A percentile compares a stretch with the other conserved stretches of the same genome.
Conservation (phyloP, 1,139 yeast species). For the Sugiyamaella castrensis region DNA sequence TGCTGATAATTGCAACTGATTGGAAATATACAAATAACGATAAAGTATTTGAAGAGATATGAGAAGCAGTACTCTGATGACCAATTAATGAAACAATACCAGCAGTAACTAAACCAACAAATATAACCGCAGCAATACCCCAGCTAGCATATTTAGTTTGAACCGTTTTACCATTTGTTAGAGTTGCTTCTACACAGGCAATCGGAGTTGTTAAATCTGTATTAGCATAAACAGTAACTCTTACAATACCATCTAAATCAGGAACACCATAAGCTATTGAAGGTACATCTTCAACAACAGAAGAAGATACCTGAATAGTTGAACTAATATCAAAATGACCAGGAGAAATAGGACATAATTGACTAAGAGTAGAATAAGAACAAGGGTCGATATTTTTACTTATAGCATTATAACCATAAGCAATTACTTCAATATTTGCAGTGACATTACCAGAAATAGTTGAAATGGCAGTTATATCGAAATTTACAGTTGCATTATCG, state of each 20-base stretch:
- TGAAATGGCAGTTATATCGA: constrained; percentile 75
- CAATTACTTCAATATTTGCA: constrained; percentile 65
- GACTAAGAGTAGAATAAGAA: constrained; percentile 40
- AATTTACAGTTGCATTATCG: constrained; percentile 55
- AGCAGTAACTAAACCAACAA: constrained; percentile 80
- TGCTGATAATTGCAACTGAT: constrained; percentile 83
- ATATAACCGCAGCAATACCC: constrained; percentile 94
- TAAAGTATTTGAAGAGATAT: constrained; percentile 92
- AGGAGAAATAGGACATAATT: constrained; percentile 78
- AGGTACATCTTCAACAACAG: constrained; percentile 57
- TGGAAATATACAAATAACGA: constrained; percentile 93
- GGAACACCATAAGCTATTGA: constrained; percentile 86
- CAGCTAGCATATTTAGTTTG: constrained; percentile 93
- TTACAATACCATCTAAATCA: constrained; percentile 88
- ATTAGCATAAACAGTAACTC: constrained; percentile 60
- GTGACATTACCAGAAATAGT: constrained; percentile 71
- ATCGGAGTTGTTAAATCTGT: constrained; percentile 48
- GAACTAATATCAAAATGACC: constrained; percentile 80
- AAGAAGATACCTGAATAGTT: constrained; percentile 41
- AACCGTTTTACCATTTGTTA: constrained; percentile 89
- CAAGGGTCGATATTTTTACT: constrained; percentile 62
- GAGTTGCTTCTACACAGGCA: constrained; percentile 91
- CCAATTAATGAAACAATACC: constrained; percentile 86
- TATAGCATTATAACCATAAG: constrained; percentile 77
- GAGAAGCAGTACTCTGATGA: constrained; percentile 91